These are phyloP conservation scores for Cinchona pubescens DNA, from an alignment of 257 asterid species.

Conservation along the genomic window DNA sequence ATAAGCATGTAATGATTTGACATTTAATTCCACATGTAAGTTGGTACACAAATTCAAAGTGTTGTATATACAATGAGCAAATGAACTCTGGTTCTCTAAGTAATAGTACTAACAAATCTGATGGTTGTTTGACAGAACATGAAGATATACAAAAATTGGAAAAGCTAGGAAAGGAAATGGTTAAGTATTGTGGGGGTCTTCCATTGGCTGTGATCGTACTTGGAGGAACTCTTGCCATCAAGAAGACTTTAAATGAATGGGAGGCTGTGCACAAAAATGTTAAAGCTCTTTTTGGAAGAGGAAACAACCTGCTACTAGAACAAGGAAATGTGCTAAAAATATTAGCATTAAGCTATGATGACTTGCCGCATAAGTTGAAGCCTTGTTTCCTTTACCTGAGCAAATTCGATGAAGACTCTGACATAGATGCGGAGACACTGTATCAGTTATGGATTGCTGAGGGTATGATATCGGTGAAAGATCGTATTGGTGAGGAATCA, in stretches of 20 bases:
- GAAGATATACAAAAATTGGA: slow-evolving; percentile 26
- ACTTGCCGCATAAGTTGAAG: slow-evolving; percentile 6
- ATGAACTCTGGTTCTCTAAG: no score
- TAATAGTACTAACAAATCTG: slow-evolving; percentile 23
- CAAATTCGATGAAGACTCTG: background rate
- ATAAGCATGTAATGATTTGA: no score
- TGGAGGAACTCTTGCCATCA: slow-evolving; percentile 10
- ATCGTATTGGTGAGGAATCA: background rate
- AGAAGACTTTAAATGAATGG: background rate
- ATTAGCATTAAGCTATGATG: slow-evolving; percentile 3
- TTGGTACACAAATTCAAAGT: no score
- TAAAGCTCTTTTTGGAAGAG: background rate
- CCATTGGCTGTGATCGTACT: slow-evolving; percentile 7
- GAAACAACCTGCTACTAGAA: background rate
- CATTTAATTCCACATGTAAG: no score
- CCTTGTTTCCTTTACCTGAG: slow-evolving; percentile 14
- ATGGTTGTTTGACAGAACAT: slow-evolving; percentile 15
- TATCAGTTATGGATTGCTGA: slow-evolving; percentile 10
- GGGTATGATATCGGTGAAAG: slow-evolving; percentile 6
- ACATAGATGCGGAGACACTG: background rate
- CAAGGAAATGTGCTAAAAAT: background rate
- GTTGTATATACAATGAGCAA: no score
- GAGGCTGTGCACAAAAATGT: background rate
- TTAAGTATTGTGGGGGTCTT: slow-evolving; percentile 27
- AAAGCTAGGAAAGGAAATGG: slow-evolving; percentile 37